Base-by-base conservation (phyloP, 2,329 filamentous ascomycete species). In the Grosmannia huntii region DNA sequence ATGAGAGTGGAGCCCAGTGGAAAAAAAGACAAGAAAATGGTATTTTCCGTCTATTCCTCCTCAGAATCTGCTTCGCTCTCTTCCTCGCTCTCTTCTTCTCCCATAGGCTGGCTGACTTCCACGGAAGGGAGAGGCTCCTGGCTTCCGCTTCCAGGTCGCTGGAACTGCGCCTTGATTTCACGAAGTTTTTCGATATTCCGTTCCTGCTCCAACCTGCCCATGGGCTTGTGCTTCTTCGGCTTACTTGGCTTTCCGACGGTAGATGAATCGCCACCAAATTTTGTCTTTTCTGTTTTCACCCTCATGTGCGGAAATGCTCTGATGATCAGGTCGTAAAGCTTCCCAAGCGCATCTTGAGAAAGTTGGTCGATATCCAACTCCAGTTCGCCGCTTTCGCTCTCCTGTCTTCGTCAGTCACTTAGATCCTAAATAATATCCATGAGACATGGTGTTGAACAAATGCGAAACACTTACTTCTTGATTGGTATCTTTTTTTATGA, bases 401-500 rank as follows among this genome's bases (percentile, higher is more conserved):
- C 80, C 78, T 81, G 57, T 51, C 46, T 19, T 23, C 59, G 41
- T 50, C 53, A 63, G 67, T 60, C 58, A 28, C 31, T 4, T n/a
- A 4, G 10, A 3, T 33, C 25, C 11, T n/a, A 27, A 41, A 38
- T 19, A 12, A 38, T 12, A 11, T 6, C 16, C 28, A 38, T 53
- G 52, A 25, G 10, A 7, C 52, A 59, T 66, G 71, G 68, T 27
- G 12, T 12, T 16, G 1, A 27, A 16, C 14, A 70, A 75, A 4
- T 3, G 1, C 19, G 7, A 3, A 23, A 11, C 4, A 79, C 77
- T 82, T 79, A 75, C 94, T 77, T 77, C 86, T 76, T 73, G 89
- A 74, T 75, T 89, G 71, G 74, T 95, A 64, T 95, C 92, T 63
- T 83, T 83, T 69, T 95, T 90, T 68, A 99, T 97, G 62, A 97